phyloP scores from a whole-genome alignment of 495 filamentous ascomycete species.

The Aspergillus taichungensis region DNA sequence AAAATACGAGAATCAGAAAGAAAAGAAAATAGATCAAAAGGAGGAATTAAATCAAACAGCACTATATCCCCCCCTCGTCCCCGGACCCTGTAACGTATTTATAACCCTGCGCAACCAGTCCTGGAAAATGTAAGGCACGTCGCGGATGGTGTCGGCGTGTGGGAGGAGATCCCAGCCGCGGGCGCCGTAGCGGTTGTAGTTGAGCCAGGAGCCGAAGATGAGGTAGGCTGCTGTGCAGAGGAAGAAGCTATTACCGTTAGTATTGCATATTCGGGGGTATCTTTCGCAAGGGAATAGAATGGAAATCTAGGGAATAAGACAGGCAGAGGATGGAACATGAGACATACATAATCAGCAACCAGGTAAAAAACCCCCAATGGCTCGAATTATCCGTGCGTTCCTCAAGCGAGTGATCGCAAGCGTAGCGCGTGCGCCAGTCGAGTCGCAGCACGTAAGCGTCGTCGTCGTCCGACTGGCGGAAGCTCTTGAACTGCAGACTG shows the following conservation, averaged over 20 bases:
- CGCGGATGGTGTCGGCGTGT: constrained; percentile 84
- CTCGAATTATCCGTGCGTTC: constrained; percentile 32
- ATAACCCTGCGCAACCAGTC: constrained; percentile 74
- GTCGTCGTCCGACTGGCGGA: constrained; percentile 43
- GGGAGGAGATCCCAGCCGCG: constrained; percentile 93
- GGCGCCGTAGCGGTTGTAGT: constrained; percentile 94
- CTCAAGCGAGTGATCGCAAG: constrained; percentile 54
- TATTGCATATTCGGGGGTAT: too few relatives aligned
- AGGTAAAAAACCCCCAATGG: constrained; percentile 93
- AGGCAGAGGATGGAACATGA: background rate
- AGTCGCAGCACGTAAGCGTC: constrained; percentile 52
- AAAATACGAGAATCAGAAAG: constrained; percentile 2
- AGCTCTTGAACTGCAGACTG: constrained; percentile 66
- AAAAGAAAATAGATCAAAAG: constrained; percentile 6
- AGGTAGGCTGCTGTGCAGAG: constrained; percentile 80
- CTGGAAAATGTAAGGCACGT: constrained; percentile 84
- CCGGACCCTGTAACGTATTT: constrained; percentile 73
- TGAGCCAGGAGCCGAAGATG: constrained; percentile 97
- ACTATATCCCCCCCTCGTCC: constrained; percentile 83
- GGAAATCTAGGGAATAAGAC: background rate
- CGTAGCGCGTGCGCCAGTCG: constrained; percentile 79
- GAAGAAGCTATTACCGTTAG: constrained; percentile 50
- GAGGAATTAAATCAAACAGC: constrained; percentile 54
- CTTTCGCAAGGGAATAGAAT: too few relatives aligned
- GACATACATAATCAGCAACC: constrained; percentile 93